Base-by-base conservation (phyloP, 352 stramenopile genomes). In the Phytophthora agathidicida region DNA sequence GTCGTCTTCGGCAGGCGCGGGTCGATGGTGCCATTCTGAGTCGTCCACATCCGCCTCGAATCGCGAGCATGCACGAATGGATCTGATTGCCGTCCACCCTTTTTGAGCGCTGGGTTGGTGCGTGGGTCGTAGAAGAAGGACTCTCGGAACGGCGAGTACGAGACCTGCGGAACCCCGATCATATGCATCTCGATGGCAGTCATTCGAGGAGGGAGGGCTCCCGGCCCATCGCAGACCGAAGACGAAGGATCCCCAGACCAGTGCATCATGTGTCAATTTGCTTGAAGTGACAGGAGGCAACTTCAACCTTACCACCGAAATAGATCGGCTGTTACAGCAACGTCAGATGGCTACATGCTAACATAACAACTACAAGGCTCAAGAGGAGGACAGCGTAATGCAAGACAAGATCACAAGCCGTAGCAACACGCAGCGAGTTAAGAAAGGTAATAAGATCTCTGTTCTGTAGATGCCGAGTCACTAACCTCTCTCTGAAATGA, bases 381-480 rank as follows among this genome's bases (percentile, higher is more conserved):
- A n/a, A n/a, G n/a, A n/a, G n/a, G n/a, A n/a, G n/a, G n/a, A n/a
- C n/a, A n/a, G n/a, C n/a, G n/a, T n/a, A n/a, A n/a, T n/a, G n/a
- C n/a, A n/a, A n/a, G n/a, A n/a, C n/a, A n/a, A n/a, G n/a, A n/a
- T n/a, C n/a, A n/a, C n/a, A n/a, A n/a, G n/a, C n/a, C 46, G n/a
- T 39, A 65, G 37, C 36, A 52, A 63, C 60, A 60, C 26, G 44
- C 30, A 55, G 50, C 56, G 50, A 54, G 28, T 78, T 72, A 74
- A 72, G 71, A 79, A 88, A 87, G 57, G 71, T 75, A 77, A 77
- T 76, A 69, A 61, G 59, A 76, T 80, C 61, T 83, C 65, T 83
- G 67, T 81, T 83, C 68, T 82, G 67, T 68, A 75, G 61, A 71
- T 70, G 68, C 75, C 57, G 60, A 71, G 72, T 67, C 65, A 80